phyloP scores from a whole-genome alignment of 805 yeast genomes.

The Lipomyces spencermartinsiae region DNA sequence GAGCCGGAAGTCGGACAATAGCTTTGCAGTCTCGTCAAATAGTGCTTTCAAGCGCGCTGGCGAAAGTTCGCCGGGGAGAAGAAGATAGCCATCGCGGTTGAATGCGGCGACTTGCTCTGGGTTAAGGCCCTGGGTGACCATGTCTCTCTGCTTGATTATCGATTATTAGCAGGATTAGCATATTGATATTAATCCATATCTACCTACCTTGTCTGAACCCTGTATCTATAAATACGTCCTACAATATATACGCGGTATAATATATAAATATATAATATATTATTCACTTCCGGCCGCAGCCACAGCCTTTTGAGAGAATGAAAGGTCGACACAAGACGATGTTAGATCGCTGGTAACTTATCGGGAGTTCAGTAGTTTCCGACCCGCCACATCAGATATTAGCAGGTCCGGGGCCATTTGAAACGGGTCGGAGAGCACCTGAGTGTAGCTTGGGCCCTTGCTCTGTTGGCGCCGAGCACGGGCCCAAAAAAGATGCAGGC shows the following conservation, averaged over 20 bases:
- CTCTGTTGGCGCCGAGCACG: not conserved
- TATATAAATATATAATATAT: too few species aligned
- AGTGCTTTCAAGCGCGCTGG: conserved; percentile 51
- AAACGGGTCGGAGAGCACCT: too few species aligned
- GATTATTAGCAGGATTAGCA: not conserved
- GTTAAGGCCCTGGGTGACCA: conserved; percentile 48
- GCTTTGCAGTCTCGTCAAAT: conserved; percentile 51
- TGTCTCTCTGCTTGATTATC: not conserved
- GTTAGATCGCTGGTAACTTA: too few species aligned
- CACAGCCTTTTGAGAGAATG: too few species aligned
- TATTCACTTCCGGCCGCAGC: too few species aligned
- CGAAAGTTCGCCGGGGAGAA: conserved; percentile 61
- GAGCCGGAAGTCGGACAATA: conserved; percentile 59
- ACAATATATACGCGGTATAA: not conserved
- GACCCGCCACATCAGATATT: too few species aligned
- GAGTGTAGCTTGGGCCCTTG: not conserved
- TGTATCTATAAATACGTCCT: not conserved
- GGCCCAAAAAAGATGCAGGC: not conserved
- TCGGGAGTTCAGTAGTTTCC: too few species aligned
- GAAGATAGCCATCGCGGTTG: conserved; percentile 63
- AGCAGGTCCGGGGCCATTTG: too few species aligned
- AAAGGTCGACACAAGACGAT: too few species aligned
- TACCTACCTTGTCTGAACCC: not conserved
- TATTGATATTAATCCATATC: not conserved
- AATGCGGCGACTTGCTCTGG: conserved; percentile 58